Percentiles rank a stretch among this genome's conserved stretches.
Conservation (phyloP, 2,329 filamentous ascomycete genomes). For the Ophiosphaerella korrae region DNA sequence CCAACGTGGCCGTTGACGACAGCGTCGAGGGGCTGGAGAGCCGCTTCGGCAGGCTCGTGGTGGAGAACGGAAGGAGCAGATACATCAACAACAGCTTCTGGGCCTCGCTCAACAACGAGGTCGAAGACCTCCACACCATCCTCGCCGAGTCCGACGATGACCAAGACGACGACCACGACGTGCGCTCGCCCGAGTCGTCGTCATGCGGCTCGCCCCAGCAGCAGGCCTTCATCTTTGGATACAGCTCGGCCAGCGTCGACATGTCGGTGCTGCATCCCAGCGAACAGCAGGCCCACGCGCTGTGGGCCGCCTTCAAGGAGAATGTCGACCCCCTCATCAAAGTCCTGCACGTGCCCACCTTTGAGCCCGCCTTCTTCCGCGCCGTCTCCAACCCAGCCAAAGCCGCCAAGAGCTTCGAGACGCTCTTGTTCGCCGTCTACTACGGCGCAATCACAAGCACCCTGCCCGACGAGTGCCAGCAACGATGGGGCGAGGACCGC, state of each 20-base stretch:
- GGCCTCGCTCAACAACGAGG: constrained; percentile 77
- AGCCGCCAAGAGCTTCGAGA: constrained; percentile 63
- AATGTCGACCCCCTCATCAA: constrained; percentile 77
- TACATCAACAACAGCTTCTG: constrained; percentile 81
- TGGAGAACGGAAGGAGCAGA: constrained; percentile 71
- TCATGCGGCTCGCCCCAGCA: constrained; percentile 57
- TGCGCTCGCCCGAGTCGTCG: constrained; percentile 45
- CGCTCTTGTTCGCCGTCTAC: constrained; percentile 67
- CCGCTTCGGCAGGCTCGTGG: constrained; percentile 70
- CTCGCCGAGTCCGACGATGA: constrained; percentile 66
- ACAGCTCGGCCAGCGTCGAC: constrained; percentile 72
- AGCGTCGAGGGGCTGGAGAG: constrained; percentile 51
- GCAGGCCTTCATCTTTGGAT: constrained; percentile 74
- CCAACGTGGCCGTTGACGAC: constrained; percentile 35
- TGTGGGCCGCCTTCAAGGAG: constrained; percentile 74
- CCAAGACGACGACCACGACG: constrained; percentile 56
- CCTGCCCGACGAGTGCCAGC: constrained; percentile 53
- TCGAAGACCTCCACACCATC: constrained; percentile 67
- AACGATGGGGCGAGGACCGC: constrained; percentile 59
- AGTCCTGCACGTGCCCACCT: constrained; percentile 71
- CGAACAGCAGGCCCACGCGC: constrained; percentile 64
- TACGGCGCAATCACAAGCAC: constrained; percentile 62
- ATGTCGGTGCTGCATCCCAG: constrained; percentile 69
- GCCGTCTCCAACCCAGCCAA: constrained; percentile 64
- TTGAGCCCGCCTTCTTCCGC: constrained; percentile 65